phyloP scores from a whole-genome alignment of 139 green algal species.

The Chlamydomonas urium region DNA sequence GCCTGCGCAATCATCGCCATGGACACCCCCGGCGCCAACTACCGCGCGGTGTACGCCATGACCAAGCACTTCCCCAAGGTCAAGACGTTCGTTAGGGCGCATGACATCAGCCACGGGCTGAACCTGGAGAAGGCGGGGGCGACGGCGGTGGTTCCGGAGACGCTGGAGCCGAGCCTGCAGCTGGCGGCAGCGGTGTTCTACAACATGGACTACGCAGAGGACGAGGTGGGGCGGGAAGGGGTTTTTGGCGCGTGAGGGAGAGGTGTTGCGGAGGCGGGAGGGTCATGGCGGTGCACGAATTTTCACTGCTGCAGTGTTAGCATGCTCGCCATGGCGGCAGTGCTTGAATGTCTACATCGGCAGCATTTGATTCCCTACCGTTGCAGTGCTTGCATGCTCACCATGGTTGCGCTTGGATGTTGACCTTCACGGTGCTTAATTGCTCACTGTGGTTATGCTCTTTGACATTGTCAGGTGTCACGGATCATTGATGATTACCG shows the following conservation, averaged over 20 bases:
- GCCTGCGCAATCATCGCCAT: slow-evolving; percentile 80
- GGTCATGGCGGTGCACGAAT: background rate
- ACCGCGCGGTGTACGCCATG: slow-evolving; percentile 91
- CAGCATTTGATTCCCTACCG: background rate
- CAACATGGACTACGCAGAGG: slow-evolving; percentile 30
- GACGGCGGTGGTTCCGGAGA: slow-evolving; percentile 73
- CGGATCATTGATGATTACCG: slow-evolving; percentile 4
- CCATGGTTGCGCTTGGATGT: background rate
- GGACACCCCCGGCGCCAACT: slow-evolving; percentile 88
- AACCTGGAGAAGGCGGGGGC: slow-evolving; percentile 84
- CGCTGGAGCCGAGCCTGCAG: slow-evolving; percentile 93
- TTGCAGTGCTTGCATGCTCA: background rate
- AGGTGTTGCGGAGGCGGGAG: background rate
- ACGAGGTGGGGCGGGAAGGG: background rate
- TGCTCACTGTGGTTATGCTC: background rate
- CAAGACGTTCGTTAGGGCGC: slow-evolving; percentile 92
- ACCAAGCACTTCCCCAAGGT: slow-evolving; percentile 83
- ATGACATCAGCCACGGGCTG: slow-evolving; percentile 90
- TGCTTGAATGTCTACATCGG: background rate
- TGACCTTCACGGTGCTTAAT: background rate
- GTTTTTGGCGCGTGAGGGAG: too few relatives aligned
- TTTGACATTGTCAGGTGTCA: slow-evolving; percentile 1
- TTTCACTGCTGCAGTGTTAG: too few relatives aligned
- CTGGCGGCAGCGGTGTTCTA: slow-evolving; percentile 86
- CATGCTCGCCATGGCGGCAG: too few relatives aligned